Evolutionary conservation across 331 rosid genomes (phyloP).

Genomic region (Malus hybrid): DNA sequence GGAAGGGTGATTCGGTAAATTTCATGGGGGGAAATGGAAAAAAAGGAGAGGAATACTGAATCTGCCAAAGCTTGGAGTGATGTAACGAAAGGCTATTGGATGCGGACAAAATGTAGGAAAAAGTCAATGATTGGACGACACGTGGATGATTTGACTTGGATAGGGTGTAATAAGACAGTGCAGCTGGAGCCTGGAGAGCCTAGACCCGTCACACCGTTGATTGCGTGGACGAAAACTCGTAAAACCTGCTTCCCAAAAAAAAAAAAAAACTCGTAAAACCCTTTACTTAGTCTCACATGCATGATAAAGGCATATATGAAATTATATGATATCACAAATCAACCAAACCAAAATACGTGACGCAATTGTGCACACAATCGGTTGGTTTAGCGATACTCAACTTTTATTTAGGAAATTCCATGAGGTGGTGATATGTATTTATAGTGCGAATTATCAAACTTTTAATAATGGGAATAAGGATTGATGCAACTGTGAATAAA

Average conservation of each 20-base stretch:
- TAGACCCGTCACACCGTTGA: conserved; percentile 31
- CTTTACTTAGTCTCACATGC: not conserved
- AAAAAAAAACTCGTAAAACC: not conserved
- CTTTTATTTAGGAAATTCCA: not conserved
- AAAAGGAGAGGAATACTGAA: conserved; percentile 8
- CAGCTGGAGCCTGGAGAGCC: conserved; percentile 17
- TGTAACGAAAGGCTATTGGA: conserved; percentile 22
- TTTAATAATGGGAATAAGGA: not conserved
- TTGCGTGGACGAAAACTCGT: conserved; percentile 26
- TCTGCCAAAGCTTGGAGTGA: conserved; percentile 33
- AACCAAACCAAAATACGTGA: not conserved
- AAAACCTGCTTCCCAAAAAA: no score
- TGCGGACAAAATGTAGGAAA: conserved; percentile 15
- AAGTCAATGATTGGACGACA: conserved; percentile 29
- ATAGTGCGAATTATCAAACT: not conserved
- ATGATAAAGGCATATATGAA: not conserved
- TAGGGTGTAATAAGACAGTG: conserved; percentile 2
- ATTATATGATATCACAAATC: not conserved
- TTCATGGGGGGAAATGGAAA: not conserved
- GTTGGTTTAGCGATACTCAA: not conserved
- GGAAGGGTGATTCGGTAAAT: conserved; percentile 17
- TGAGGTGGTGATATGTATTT: not conserved
- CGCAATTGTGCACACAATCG: not conserved
- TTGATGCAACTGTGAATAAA: not conserved
- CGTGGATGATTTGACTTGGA: conserved; percentile 30